A percentile compares a stretch with the other conserved stretches of the same genome.
These are phyloP conservation scores for Oryza meridionalis DNA, from an alignment of 176 grass and related monocot species.

Conservation along the genomic window DNA sequence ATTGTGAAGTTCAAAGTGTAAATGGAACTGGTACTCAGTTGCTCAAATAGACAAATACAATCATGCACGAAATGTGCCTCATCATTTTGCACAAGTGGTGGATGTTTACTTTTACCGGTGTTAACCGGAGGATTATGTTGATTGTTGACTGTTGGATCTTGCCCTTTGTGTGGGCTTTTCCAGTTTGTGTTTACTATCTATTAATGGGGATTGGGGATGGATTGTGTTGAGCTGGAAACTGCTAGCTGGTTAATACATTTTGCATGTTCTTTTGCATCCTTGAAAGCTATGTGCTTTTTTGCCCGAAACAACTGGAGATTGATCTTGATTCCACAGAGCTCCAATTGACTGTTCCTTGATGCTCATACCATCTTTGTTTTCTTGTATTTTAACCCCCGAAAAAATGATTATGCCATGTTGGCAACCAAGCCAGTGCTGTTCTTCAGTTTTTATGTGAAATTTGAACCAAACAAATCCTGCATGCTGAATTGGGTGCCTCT, in stretches of 20 bases:
- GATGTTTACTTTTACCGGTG: constrained; percentile 17
- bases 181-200: not conserved
- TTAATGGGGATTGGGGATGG: not conserved
- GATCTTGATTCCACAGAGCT: not conserved
- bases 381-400: too few relatives aligned
- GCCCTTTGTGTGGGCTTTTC: not conserved
- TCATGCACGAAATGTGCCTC: not conserved
- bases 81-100: not conserved
- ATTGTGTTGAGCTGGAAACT: not conserved
- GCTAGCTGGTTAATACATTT: not conserved
- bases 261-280: not conserved
- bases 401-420: not conserved
- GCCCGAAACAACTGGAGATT: not conserved
- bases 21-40: not conserved
- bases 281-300: not conserved
- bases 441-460: not conserved
- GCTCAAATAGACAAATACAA: not conserved
- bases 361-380: not conserved
- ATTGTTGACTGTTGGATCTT: not conserved
- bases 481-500: not conserved
- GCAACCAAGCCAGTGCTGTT: not conserved
- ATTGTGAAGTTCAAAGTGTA: constrained; percentile 31
- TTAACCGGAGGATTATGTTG: not conserved
- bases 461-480: not conserved
- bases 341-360: not conserved